phyloP scores from a whole-genome alignment of 805 yeast genomes.

The Hagleromyces aurorensis region DNA sequence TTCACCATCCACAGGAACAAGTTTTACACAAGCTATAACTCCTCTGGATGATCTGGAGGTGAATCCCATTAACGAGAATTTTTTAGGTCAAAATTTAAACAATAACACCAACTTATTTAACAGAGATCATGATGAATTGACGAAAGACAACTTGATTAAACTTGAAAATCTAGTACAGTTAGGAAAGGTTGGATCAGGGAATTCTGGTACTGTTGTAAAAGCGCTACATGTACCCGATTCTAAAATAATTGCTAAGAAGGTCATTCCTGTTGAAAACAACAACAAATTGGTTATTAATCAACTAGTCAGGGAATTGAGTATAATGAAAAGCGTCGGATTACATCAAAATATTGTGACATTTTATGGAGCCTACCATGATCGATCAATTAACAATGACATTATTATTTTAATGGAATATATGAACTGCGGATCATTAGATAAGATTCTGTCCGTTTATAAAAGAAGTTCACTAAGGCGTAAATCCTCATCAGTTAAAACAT shows the following conservation, averaged over 20 bases:
- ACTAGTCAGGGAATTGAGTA: constrained; percentile 78
- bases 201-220: constrained; percentile 86
- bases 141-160: constrained; percentile 28
- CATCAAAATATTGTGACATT: constrained; percentile 77
- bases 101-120: too few relatives aligned
- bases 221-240: constrained; percentile 86
- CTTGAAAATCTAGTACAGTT: constrained; percentile 66
- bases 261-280: constrained; percentile 78
- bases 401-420: constrained; percentile 93
- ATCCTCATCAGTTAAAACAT: constrained; percentile 8
- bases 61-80: too few relatives aligned
- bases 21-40: constrained; percentile 11
- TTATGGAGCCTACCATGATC: constrained; percentile 79
- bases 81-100: too few relatives aligned
- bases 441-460: constrained; percentile 54
- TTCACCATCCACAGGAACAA: constrained; percentile 12
- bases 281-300: constrained; percentile 39
- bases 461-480: constrained; percentile 34
- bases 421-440: constrained; percentile 89
- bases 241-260: constrained; percentile 82
- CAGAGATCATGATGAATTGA: too few relatives aligned
- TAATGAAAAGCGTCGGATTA: constrained; percentile 81
- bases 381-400: constrained; percentile 47
- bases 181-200: constrained; percentile 82
- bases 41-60: constrained; percentile 14